Percentiles rank a stretch among this genome's conserved stretches.
phyloP scores from a whole-genome alignment of 176 grass and related monocot species.

The Paspalum vaginatum region DNA sequence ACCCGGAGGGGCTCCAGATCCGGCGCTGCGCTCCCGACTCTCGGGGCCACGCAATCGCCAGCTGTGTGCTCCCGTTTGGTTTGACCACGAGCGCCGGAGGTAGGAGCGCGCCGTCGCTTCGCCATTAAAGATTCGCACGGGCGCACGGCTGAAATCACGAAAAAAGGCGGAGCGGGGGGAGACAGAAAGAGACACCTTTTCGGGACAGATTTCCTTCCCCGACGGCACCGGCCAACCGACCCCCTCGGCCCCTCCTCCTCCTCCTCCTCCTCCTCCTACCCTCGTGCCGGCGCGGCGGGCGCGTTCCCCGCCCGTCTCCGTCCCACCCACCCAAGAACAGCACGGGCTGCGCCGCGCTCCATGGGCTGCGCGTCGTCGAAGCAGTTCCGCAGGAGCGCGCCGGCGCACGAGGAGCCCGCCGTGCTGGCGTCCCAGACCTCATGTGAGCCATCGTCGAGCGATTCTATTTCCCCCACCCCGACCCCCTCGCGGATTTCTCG shows the following conservation, averaged over 20 bases:
- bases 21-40: not conserved
- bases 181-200: not conserved
- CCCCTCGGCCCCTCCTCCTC: too few species aligned
- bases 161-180: not conserved
- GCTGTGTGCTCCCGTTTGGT: not conserved
- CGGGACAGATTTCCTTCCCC: not conserved
- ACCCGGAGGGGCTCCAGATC: too few species aligned
- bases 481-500: too few species aligned
- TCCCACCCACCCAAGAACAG: too few species aligned
- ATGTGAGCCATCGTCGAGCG: not conserved
- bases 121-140: not conserved
- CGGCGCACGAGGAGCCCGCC: conserved; percentile 32
- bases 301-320: too few species aligned
- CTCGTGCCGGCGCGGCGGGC: not conserved
- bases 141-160: not conserved
- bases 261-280: too few species aligned
- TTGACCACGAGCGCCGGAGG: conserved; percentile 12
- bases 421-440: conserved; percentile 43
- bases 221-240: not conserved
- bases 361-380: conserved; percentile 48
- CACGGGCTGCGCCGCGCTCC: not conserved
- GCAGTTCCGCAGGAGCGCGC: not conserved
- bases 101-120: not conserved
- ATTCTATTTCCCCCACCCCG: too few species aligned
- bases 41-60: not conserved